These are phyloP conservation scores for Eremothecium gossypii DNA, from an alignment of 1,139 yeast genomes.

Conservation along the genomic window DNA sequence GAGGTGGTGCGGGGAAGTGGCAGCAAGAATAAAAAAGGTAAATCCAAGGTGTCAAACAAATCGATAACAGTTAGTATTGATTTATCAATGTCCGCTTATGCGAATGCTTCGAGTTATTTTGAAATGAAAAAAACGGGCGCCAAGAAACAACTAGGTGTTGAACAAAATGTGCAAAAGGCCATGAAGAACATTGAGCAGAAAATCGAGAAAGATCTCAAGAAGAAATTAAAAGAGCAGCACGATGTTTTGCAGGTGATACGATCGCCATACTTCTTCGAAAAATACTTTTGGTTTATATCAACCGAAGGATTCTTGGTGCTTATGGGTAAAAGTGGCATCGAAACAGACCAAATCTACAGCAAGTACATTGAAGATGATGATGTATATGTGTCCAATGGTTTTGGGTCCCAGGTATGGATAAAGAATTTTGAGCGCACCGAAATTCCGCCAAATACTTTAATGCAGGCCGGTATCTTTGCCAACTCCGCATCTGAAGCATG, in stretches of 20 bases:
- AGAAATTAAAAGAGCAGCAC: conserved; percentile 54
- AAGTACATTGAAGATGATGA: conserved; percentile 69
- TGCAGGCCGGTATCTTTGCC: conserved; percentile 84
- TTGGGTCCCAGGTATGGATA: conserved; percentile 64
- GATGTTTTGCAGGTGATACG: conserved; percentile 59
- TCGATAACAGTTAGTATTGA: conserved; percentile 55
- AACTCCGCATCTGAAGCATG: conserved; percentile 82
- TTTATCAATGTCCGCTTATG: conserved; percentile 65
- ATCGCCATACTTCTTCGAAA: conserved; percentile 83
- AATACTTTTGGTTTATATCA: conserved; percentile 85
- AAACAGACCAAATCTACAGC: conserved; percentile 73
- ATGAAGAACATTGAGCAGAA: conserved; percentile 77
- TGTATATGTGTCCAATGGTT: conserved; percentile 66
- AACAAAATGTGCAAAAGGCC: conserved; percentile 68
- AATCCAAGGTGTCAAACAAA: conserved; percentile 19
- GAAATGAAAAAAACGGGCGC: conserved; percentile 70
- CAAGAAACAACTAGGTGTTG: conserved; percentile 73
- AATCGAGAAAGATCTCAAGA: conserved; percentile 63
- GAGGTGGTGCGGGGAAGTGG: conserved; percentile 11
- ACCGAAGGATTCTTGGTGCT: conserved; percentile 82
- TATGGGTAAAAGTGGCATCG: conserved; percentile 80
- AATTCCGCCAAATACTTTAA: conserved; percentile 70
- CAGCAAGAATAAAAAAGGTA: conserved; percentile 16
- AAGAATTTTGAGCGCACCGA: conserved; percentile 52
- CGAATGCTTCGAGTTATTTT: conserved; percentile 83